Percentiles rank a stretch among this genome's conserved stretches.
These are phyloP conservation scores for Xylariaceae sp. DNA, from an alignment of 2,329 filamentous ascomycete species.

Conservation along the genomic window DNA sequence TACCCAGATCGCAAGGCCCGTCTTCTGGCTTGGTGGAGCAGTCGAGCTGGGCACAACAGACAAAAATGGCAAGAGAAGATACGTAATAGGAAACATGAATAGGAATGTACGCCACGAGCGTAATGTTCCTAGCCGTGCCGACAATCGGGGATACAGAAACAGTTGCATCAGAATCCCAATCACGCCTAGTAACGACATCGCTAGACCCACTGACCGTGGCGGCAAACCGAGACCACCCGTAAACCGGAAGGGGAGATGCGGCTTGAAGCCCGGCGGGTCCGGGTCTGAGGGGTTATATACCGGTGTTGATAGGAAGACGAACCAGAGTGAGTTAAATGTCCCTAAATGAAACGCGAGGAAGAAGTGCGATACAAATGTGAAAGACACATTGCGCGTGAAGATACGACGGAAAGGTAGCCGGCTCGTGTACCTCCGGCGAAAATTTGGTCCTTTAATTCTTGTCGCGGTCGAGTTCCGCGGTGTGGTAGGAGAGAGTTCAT, in stretches of 20 bases:
- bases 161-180: conserved; percentile 79
- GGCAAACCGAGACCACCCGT: conserved; percentile 78
- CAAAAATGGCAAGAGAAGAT: conserved; percentile 73
- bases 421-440: conserved; percentile 50
- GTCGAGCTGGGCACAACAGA: conserved; percentile 64
- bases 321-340: conserved; percentile 78
- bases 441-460: conserved; percentile 15
- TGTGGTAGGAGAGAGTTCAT: conserved; percentile 43
- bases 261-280: conserved; percentile 39
- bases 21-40: conserved; percentile 57
- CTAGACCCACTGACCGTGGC: conserved; percentile 74
- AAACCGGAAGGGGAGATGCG: conserved; percentile 65
- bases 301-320: conserved; percentile 77
- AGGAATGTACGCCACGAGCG: conserved; percentile 72
- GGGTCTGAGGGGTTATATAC: conserved; percentile 56
- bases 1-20: conserved; percentile 67
- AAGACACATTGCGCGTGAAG: conserved; percentile 60
- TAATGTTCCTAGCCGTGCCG: conserved; percentile 71
- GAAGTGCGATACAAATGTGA: conserved; percentile 69
- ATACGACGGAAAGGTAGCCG: conserved; percentile 60
- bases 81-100: conserved; percentile 73
- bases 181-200: conserved; percentile 76
- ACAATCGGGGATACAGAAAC: conserved; percentile 72
- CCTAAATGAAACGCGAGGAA: conserved; percentile 76
- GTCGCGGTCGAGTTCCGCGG: conserved; percentile 28